These are phyloP conservation scores for Candida broadrunensis DNA, from an alignment of 805 yeast species.

Conservation along the genomic window DNA sequence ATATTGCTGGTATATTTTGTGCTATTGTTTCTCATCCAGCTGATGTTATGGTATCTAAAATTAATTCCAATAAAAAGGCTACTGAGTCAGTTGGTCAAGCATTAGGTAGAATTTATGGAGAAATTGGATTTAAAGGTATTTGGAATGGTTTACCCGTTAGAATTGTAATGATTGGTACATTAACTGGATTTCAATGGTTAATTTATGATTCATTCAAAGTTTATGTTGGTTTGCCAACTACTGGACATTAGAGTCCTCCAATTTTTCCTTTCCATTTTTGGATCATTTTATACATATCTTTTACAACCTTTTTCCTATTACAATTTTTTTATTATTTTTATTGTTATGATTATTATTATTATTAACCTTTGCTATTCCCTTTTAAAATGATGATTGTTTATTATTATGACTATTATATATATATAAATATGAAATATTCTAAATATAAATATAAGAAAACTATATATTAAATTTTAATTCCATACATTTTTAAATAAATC, in stretches of 20 bases:
- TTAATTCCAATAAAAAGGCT: constrained; percentile 68
- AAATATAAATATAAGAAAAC: no score
- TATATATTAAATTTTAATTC: no score
- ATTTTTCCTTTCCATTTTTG: not conserved
- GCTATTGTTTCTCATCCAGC: constrained; percentile 97
- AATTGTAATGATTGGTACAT: constrained; percentile 95
- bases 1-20: constrained; percentile 95
- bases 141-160: constrained; percentile 96
- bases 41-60: constrained; percentile 96
- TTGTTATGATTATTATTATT: no score
- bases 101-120: constrained; percentile 66
- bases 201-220: constrained; percentile 95
- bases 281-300: not conserved
- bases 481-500: constrained; percentile 71
- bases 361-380: no score
- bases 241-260: constrained; percentile 61
- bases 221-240: constrained; percentile 90
- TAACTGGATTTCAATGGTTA: constrained; percentile 97
- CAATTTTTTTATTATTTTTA: not conserved
- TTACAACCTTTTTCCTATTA: no score
- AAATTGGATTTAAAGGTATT: constrained; percentile 85
- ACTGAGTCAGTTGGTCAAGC: constrained; percentile 68
- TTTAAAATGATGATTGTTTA: no score
- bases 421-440: no score
- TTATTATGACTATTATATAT: no score